Conservation (phyloP, 345 rosid species). For the Arabidopsis arenosa region DNA sequence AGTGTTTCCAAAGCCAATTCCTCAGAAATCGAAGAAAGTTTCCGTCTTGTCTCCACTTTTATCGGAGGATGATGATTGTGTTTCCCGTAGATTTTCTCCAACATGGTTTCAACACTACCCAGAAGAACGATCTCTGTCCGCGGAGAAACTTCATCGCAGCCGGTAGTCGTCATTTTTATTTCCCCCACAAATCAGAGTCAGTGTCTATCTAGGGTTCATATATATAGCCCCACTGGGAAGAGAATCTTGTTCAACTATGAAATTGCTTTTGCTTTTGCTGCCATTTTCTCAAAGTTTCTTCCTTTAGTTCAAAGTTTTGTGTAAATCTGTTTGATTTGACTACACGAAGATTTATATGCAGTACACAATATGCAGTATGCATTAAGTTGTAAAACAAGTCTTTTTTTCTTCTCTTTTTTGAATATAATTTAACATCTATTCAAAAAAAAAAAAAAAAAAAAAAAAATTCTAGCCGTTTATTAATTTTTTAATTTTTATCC, state of each 20-base stretch:
- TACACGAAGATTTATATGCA: neutral
- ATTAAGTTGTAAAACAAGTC: too few relatives aligned
- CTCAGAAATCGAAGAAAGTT: constrained; percentile 47
- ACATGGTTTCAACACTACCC: constrained; percentile 41
- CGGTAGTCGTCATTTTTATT: neutral
- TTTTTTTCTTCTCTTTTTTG: too few relatives aligned
- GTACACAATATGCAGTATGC: too few relatives aligned
- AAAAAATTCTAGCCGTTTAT: neutral
- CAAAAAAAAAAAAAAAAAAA: too few relatives aligned
- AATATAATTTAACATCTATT: too few relatives aligned
- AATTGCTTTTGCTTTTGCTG: neutral
- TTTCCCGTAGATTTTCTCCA: constrained; percentile 45
- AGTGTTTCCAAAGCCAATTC: constrained; percentile 45
- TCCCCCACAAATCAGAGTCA: neutral
- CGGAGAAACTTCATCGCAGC: neutral
- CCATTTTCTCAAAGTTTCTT: neutral
- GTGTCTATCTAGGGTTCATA: too few relatives aligned
- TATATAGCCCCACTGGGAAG: neutral
- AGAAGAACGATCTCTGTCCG: constrained; percentile 38
- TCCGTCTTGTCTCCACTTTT: constrained; percentile 7
- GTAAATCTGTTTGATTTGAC: neutral
- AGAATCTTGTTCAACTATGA: neutral
- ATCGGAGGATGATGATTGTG: constrained; percentile 43
- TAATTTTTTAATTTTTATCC: neutral
- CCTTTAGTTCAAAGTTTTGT: neutral